A percentile compares a stretch with the other conserved stretches of the same genome.
These are phyloP conservation scores for Trichaptum fuscoviolaceum DNA, from an alignment of 768 basidiomycete genomes.

Conservation along the genomic window DNA sequence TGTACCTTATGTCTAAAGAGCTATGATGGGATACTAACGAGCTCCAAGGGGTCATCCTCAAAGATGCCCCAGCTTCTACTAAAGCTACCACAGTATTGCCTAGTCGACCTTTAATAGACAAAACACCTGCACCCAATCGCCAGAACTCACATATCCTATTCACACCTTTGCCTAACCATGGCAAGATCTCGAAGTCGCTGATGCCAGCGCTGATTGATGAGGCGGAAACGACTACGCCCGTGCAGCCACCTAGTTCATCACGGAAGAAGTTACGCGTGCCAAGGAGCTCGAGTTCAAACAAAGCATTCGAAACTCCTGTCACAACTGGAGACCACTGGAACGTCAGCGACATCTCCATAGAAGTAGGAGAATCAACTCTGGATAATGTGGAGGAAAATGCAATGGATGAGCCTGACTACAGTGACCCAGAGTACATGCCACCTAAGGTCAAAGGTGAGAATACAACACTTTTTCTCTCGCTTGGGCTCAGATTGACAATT, in stretches of 20 bases:
- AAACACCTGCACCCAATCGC: slow-evolving; percentile 73
- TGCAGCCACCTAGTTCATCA: slow-evolving; percentile 56
- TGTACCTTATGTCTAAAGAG: slow-evolving; percentile 16
- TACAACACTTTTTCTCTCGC: neutral
- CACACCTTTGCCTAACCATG: slow-evolving; percentile 25
- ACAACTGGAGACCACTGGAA: slow-evolving; percentile 73
- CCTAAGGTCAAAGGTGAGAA: slow-evolving; percentile 43
- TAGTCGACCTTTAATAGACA: slow-evolving; percentile 59
- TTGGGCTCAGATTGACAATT: neutral
- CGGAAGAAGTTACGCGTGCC: slow-evolving; percentile 59
- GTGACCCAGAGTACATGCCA: slow-evolving; percentile 53
- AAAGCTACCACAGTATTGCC: neutral
- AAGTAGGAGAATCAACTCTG: slow-evolving; percentile 20
- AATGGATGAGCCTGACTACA: slow-evolving; percentile 26
- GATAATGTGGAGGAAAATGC: slow-evolving; percentile 19
- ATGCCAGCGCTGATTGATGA: slow-evolving; percentile 14
- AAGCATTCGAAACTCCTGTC: slow-evolving; percentile 60
- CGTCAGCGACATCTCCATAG: slow-evolving; percentile 51
- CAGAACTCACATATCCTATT: slow-evolving; percentile 26
- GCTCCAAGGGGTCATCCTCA: too few species aligned
- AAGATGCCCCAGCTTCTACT: slow-evolving; percentile 2
- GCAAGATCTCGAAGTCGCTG: slow-evolving; percentile 32
- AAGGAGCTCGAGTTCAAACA: slow-evolving; percentile 33
- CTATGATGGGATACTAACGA: neutral
- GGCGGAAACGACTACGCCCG: slow-evolving; percentile 24